phyloP scores from a whole-genome alignment of 208 protist species.

The Leishmania major region DNA sequence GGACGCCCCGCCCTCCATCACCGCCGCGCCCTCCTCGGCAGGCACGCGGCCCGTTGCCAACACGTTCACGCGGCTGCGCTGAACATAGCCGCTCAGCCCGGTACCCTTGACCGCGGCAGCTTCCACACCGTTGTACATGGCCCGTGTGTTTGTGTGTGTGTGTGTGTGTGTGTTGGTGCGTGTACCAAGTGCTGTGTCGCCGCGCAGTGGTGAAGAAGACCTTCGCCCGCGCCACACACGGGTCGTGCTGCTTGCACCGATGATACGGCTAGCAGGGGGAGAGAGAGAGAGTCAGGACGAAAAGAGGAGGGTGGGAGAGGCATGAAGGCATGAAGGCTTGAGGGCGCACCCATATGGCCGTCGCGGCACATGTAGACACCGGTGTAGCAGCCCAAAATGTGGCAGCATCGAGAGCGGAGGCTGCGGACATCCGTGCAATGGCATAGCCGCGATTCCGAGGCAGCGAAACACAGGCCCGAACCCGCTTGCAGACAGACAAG shows the following conservation, averaged over 20 bases:
- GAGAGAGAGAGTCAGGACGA: neutral
- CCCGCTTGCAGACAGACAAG: neutral
- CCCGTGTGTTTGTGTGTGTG: neutral
- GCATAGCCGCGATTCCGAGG: neutral
- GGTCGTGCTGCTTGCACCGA: neutral
- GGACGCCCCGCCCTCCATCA: conserved; percentile 22
- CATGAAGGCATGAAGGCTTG: neutral
- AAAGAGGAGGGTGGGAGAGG: neutral
- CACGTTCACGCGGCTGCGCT: conserved; percentile 63
- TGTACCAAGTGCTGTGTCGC: neutral
- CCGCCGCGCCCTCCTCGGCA: conserved; percentile 33
- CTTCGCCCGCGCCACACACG: neutral
- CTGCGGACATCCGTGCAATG: neutral
- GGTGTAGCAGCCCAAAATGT: neutral
- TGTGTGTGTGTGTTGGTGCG: neutral
- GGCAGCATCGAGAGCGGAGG: neutral
- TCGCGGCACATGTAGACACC: neutral
- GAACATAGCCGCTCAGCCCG: conserved; percentile 85
- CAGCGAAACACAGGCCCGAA: neutral
- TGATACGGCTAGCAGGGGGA: neutral
- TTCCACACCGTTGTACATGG: conserved; percentile 86
- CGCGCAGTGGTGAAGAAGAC: neutral
- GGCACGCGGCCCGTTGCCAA: conserved; percentile 28
- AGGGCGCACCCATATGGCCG: neutral
- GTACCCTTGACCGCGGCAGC: conserved; percentile 72